phyloP scores from a whole-genome alignment of 169 alveolate genomes.

The Plasmodium gallinaceum region DNA sequence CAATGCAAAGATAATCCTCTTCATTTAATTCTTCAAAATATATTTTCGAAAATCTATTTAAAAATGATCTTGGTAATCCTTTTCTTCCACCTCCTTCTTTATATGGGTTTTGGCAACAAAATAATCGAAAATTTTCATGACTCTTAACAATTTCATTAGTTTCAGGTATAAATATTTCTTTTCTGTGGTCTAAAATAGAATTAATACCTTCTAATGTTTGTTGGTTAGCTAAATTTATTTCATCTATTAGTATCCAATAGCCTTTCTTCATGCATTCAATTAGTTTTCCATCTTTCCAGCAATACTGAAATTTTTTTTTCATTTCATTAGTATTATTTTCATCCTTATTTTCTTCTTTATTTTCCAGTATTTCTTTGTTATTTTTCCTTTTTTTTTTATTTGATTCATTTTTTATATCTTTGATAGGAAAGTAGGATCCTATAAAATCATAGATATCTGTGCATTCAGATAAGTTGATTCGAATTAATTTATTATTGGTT shows the following conservation, averaged over 20 bases:
- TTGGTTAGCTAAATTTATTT: constrained; percentile 98
- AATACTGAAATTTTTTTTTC: constrained; percentile 47
- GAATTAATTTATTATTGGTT: constrained; percentile 89
- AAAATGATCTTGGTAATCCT: constrained; percentile 98
- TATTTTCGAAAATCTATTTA: constrained; percentile 98
- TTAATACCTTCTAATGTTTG: constrained; percentile 99
- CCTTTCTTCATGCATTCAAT: constrained; percentile 97
- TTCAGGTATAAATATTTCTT: constrained; percentile 97
- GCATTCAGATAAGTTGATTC: constrained; percentile 96
- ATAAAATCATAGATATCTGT: constrained; percentile 96
- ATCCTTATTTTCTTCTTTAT: neutral
- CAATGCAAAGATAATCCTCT: constrained; percentile 90
- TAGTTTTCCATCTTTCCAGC: constrained; percentile 99
- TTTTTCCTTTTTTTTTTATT: constrained; percentile 14
- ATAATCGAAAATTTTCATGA: constrained; percentile 96
- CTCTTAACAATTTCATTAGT: constrained; percentile 93
- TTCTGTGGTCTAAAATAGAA: constrained; percentile 98
- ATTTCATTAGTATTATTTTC: neutral
- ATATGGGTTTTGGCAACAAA: constrained; percentile 99
- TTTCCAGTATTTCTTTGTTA: neutral
- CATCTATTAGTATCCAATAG: constrained; percentile 99
- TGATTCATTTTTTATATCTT: constrained; percentile 51
- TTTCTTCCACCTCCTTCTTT: constrained; percentile 98
- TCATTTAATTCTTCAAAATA: constrained; percentile 90
- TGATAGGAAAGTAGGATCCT: constrained; percentile 92